Conservation (phyloP, 441 rosid species). For the Syzygium syzygioides region DNA sequence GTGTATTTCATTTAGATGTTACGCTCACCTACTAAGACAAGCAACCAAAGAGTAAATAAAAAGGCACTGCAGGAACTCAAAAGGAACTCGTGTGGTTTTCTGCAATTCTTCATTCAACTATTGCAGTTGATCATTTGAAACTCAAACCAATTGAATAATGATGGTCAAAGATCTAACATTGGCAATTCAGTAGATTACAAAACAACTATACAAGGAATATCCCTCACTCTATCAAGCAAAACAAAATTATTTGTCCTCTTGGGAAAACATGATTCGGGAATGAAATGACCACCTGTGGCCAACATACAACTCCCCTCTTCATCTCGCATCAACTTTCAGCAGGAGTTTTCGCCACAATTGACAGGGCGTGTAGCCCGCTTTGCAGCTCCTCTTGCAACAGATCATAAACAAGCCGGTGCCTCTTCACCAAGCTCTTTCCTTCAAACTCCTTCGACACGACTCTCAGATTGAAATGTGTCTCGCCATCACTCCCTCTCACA, state of each 20-base stretch:
- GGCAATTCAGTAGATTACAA: neutral
- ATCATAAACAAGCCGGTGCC: conserved; percentile 54
- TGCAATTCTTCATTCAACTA: neutral
- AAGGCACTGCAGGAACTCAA: neutral
- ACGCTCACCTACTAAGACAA: neutral
- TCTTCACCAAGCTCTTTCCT: conserved; percentile 68
- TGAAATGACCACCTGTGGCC: neutral
- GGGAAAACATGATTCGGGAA: neutral
- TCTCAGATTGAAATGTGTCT: conserved; percentile 61
- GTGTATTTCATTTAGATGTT: neutral
- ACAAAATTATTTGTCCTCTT: neutral
- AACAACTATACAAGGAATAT: neutral
- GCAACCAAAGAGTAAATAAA: neutral
- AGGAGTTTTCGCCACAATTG: conserved; percentile 65
- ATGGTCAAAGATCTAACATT: neutral
- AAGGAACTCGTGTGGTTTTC: neutral
- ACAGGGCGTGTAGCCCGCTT: conserved; percentile 58
- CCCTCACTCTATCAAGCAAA: neutral
- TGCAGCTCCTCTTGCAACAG: conserved; percentile 67
- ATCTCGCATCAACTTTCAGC: conserved; percentile 24
- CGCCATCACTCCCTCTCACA: conserved; percentile 54
- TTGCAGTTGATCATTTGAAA: neutral
- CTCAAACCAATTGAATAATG: neutral
- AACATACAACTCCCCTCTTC: neutral
- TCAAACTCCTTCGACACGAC: conserved; percentile 58